Percentiles rank a stretch among this genome's conserved stretches.
These are phyloP conservation scores for Colletotrichum tamarilloi DNA, from an alignment of 2,329 filamentous ascomycete species.

Conservation along the genomic window DNA sequence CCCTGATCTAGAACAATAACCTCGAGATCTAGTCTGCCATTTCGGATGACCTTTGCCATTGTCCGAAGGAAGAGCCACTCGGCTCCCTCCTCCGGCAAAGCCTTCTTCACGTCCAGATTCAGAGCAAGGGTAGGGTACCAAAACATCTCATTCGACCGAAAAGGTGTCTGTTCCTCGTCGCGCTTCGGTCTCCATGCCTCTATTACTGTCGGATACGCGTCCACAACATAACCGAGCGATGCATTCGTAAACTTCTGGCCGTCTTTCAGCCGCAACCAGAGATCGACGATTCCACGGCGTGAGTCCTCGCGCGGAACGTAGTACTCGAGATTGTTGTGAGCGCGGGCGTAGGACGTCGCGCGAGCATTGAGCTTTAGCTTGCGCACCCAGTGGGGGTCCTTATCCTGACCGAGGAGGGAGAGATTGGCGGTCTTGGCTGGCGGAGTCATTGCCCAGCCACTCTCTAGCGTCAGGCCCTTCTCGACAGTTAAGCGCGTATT, in stretches of 20 bases:
- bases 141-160: conserved; percentile 52
- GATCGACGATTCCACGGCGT: conserved; percentile 53
- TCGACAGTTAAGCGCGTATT: conserved; percentile 47
- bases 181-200: conserved; percentile 58
- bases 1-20: conserved; percentile 69
- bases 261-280: conserved; percentile 74
- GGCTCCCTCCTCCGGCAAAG: conserved; percentile 73
- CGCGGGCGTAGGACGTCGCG: conserved; percentile 37
- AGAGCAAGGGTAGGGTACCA: conserved; percentile 84
- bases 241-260: conserved; percentile 72
- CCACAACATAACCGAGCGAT: conserved; percentile 72
- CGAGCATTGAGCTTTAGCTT: not conserved
- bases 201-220: conserved; percentile 76
- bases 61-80: conserved; percentile 79
- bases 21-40: conserved; percentile 81
- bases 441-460: conserved; percentile 28
- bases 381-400: conserved; percentile 45
- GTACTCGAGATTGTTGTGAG: conserved; percentile 42
- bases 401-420: conserved; percentile 36
- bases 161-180: conserved; percentile 45
- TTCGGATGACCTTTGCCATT: conserved; percentile 72
- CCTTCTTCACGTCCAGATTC: conserved; percentile 82
- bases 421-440: conserved; percentile 42
- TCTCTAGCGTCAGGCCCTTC: conserved; percentile 40
- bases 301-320: conserved; percentile 28